Evolutionary conservation across 192 early-diverging fungal genomes (phyloP).

Genomic region (Neocallimastix lanati): DNA sequence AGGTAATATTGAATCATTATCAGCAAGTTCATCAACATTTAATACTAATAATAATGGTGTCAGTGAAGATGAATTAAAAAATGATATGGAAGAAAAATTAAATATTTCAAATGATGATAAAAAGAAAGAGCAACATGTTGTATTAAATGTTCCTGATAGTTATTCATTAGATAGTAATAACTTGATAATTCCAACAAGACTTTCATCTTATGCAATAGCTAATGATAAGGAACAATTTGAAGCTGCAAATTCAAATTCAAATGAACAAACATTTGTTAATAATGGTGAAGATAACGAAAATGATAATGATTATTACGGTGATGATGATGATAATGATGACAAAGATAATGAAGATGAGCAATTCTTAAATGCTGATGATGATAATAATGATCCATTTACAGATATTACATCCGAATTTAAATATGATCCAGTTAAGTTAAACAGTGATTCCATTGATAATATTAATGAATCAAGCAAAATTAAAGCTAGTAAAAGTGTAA

Average conservation of each 20-base stretch:
- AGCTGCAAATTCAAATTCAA: too few species aligned
- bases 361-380: background rate
- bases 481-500: background rate
- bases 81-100: too few species aligned
- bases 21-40: too few species aligned
- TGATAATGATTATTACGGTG: background rate
- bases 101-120: too few species aligned
- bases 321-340: background rate
- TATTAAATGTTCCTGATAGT: too few species aligned
- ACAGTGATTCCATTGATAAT: background rate
- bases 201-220: too few species aligned
- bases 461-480: background rate
- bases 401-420: background rate
- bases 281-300: background rate
- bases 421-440: background rate
- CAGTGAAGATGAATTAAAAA: too few species aligned
- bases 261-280: too few species aligned
- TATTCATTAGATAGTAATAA: too few species aligned
- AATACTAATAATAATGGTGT: background rate
- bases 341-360: background rate
- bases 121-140: too few species aligned
- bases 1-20: background rate
- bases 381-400: background rate
- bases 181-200: too few species aligned
- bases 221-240: too few species aligned